Base-by-base conservation (phyloP, 768 basidiomycete genomes). In the Daedaleopsis nitida region DNA sequence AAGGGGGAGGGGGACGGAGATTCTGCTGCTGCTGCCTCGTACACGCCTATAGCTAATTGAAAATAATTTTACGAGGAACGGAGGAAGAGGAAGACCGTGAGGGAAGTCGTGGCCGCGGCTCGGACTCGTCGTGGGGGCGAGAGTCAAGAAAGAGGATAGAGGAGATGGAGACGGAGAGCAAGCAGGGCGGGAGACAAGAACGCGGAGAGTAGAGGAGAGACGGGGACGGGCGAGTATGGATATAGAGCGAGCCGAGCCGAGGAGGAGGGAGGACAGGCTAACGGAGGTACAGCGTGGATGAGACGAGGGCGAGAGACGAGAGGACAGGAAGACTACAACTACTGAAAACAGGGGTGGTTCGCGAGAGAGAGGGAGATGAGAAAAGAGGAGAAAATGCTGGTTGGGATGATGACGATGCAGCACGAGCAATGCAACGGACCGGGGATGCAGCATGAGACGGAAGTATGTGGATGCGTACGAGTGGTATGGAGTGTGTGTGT, bases 351-450 rank as follows among this genome's bases (percentile, higher is more conserved):
- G n/a, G 45, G 45, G n/a, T 52, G 59, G 42, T 7, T 32, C 55
- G 62, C 48, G 32, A 52, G 43, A 54, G 47, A 59, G 38, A 55
- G 39, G 32, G 48, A 57, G 35, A 57, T 24, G 24, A 58, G 23
- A 32, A 32, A 27, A 24, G 44, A 38, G 49, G 23, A 42, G n/a
- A n/a, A 21, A 44, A 62, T 62, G 61, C 56, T 58, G 61, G 32
- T 27, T 11, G 10, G 11, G 59, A 62, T 58, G 57, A 63, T 50
- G 58, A 62, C 61, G 62, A 59, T 63, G 62, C 62, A 59, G 62
- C 62, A 63, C 62, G 58, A 59, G 58, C 39, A 45, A 57, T 57
- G 64, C 59, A 65, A 60, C 59, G 63, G 55, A 60, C 55, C 63
- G 59, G 55, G 43, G 55, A 63, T 55, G 63, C 58, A 59, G 63